Evolutionary conservation across 2,329 filamentous ascomycete genomes (phyloP), one percentile per base, ranked within the genome.

Genomic region (Cordyceps cicadae): DNA sequence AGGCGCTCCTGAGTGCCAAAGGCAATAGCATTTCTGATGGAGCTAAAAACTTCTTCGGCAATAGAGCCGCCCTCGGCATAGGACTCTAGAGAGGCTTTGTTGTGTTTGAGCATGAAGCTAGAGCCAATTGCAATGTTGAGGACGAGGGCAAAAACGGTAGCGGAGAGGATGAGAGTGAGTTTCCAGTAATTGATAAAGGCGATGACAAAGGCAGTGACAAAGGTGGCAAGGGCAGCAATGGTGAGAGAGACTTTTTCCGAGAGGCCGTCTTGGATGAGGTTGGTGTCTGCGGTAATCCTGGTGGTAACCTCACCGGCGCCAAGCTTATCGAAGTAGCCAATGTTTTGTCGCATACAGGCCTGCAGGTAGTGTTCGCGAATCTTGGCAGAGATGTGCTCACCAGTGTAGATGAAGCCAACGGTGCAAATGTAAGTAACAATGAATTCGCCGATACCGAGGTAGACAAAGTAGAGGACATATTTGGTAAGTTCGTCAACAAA

Each of bases 241-340:
- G 90, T 92, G 64, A 96, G 76, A 15, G 85, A 86, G 50, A 96
- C 83, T 77, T 96, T 96, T 73, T 96, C 90, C 0, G 90, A 95
- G 51, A 99, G 91, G 61, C 92, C 93, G 66, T 96, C 92, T 72
- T 97, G 93, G 60, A 97, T 87, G 58, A 96, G 78, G 69, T 96
- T 97, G 50, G 91, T 96, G 72, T 97, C 93, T 12, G 92, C 88
- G 0, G 93, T 97, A 67, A 97, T 96, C 64, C 92, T 87, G 1
- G 92, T 96, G 0, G 92, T 96, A 63, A 97, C 90, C 74, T 97
- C 94, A 62, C 93, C 92, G 39, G 92, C 89, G 56, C 92, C 93
- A 15, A 96, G 81, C 69, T 94, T 94, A 73, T 97, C 94, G 74
- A 95, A 96, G 73, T 90, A 96, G 51, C 85, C 92, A 71, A 96